Evolutionary conservation across 192 early-diverging fungal species (phyloP), one percentile per base, ranked within the genome.

Genomic region (Funneliformis mosseae): DNA sequence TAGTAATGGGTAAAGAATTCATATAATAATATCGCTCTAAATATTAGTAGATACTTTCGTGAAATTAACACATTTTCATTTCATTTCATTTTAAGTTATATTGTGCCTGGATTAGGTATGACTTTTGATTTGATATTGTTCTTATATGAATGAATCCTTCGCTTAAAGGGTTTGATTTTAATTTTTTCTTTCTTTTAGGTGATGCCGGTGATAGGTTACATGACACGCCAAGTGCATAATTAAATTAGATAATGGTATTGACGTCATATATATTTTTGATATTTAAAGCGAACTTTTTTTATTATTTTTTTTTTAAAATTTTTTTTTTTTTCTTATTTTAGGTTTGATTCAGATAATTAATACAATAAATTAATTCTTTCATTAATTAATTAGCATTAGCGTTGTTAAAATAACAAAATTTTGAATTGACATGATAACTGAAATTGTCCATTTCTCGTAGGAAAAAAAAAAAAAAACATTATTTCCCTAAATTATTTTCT

Each of bases 191-290:
- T 83, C 23, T 83, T 92, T 74, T 27, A 74, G 92, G 92, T 27
- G 92, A 94, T 83, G 88, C 87, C 70, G 92, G 92, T 63, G 92
- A 94, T 80, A 86, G 92, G 46, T 84, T 94, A 73, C 88, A 85
- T 83, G 88, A 90, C 78, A 89, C 89, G 42, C 68, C 68, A n/a
- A 33, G 38, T 62, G 59, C 39, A 39, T 41, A 39, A 55, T 74
- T 59, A 67, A 38, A 42, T 38, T 7, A 9, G 16, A 9, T 6
- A 25, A 14, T 69, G 10, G 67, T 69, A 39, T 2, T 12, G 8
- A 12, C 18, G 41, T 39, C 39, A 69, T 39, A 42, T 68, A 12
- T 39, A 33, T 14, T 18, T 68, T 43, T 23, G 4, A 28, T 67
- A 67, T 33, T 33, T 33, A 33, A 33, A 33, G 33, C 33, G 33